Conservation (phyloP, 768 basidiomycete species). For the Mycena floridula region DNA sequence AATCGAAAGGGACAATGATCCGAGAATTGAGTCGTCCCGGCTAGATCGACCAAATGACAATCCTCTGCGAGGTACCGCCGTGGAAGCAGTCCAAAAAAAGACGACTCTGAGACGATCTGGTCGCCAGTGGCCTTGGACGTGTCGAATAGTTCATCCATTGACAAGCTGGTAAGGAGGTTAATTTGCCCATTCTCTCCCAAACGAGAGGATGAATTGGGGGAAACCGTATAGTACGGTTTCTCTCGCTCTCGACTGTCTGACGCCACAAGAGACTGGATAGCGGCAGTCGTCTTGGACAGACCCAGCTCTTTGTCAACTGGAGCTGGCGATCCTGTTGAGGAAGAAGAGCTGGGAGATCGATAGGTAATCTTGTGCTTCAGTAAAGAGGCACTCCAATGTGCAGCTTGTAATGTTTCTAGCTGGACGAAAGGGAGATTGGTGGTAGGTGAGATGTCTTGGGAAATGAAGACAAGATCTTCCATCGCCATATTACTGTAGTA, state of each 20-base stretch:
- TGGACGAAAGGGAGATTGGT: constrained; percentile 69
- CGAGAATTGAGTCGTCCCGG: constrained; percentile 37
- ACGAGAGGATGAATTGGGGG: constrained; percentile 62
- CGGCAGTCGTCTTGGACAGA: constrained; percentile 45
- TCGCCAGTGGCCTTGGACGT: constrained; percentile 14
- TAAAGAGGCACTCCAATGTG: constrained; percentile 76
- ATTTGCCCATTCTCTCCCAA: constrained; percentile 67
- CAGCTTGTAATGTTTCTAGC: constrained; percentile 58
- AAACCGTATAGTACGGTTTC: constrained; percentile 56
- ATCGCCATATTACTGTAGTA: constrained; percentile 86
- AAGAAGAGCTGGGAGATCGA: constrained; percentile 30
- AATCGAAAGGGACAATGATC: constrained; percentile 80
- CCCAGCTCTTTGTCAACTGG: constrained; percentile 65
- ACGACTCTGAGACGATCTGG: constrained; percentile 11
- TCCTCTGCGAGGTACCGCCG: constrained; percentile 18
- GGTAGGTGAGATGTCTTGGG: constrained; percentile 66
- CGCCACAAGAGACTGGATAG: constrained; percentile 32
- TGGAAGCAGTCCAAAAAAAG: constrained; percentile 20
- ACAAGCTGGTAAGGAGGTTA: constrained; percentile 21
- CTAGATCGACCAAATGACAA: not conserved
- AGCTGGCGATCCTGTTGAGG: constrained; percentile 26
- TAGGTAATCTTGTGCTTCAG: constrained; percentile 54
- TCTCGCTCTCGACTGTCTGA: constrained; percentile 19
- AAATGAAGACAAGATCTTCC: constrained; percentile 73
- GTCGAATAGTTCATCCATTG: constrained; percentile 71